These are phyloP conservation scores for Termitomyces sp. DNA, from an alignment of 768 basidiomycete species.

Conservation along the genomic window DNA sequence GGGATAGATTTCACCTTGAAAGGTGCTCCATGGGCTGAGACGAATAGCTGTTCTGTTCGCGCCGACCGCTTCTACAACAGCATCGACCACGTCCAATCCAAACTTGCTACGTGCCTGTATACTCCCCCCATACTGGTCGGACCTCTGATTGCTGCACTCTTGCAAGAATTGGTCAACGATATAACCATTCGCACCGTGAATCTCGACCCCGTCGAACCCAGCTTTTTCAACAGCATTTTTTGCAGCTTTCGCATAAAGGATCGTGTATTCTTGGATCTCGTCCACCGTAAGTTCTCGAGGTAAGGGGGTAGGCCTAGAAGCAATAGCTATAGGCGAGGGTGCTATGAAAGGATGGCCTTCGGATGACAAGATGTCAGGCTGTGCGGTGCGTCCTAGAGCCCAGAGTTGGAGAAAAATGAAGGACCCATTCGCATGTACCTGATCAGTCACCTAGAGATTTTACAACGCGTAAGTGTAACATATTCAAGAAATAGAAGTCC, in stretches of 20 bases:
- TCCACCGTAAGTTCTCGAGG: constrained; percentile 39
- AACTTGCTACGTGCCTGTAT: constrained; percentile 58
- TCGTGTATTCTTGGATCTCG: constrained; percentile 48
- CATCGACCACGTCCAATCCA: constrained; percentile 46
- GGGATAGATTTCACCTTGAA: not conserved
- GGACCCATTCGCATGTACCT: constrained; percentile 44
- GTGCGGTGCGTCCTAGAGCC: constrained; percentile 40
- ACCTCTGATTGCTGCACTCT: constrained; percentile 46
- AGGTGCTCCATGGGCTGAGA: constrained; percentile 47
- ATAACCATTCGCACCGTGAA: constrained; percentile 43
- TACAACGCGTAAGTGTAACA: not conserved
- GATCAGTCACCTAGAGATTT: constrained; percentile 40
- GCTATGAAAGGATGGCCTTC: constrained; percentile 18
- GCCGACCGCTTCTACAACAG: constrained; percentile 47
- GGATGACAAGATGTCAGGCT: constrained; percentile 25
- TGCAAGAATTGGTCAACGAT: constrained; percentile 61
- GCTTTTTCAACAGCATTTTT: constrained; percentile 48
- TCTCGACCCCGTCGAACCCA: constrained; percentile 63
- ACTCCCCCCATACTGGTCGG: constrained; percentile 65
- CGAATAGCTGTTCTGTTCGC: constrained; percentile 48
- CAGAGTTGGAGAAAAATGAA: constrained; percentile 46
- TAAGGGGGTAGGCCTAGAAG: constrained; percentile 26
- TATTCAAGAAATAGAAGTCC: too few relatives aligned
- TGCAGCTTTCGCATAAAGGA: constrained; percentile 48
- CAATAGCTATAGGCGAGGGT: constrained; percentile 14